phyloP scores from a whole-genome alignment of 495 filamentous ascomycete species.

The Hyaloscypha variabilis region DNA sequence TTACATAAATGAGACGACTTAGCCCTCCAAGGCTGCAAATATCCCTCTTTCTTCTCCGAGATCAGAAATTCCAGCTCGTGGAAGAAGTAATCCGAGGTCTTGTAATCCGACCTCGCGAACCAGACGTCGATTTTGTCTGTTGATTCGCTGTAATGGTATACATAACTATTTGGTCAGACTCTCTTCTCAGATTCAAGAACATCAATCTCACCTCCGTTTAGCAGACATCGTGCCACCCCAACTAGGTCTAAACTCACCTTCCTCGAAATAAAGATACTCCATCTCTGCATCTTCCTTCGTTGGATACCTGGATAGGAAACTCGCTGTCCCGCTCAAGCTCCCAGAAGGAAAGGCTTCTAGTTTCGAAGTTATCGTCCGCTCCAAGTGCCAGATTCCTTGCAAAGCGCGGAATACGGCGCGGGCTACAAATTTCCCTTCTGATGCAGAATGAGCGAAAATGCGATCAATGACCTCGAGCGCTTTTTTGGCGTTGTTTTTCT shows the following conservation, averaged over 20 bases:
- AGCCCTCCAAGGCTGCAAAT: constrained; percentile 51
- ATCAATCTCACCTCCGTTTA: constrained; percentile 45
- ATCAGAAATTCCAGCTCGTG: constrained; percentile 50
- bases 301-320: constrained; percentile 60
- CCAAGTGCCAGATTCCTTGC: constrained; percentile 71
- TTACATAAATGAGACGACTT: constrained; percentile 62
- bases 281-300: constrained; percentile 43
- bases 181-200: background rate
- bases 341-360: constrained; percentile 58
- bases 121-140: constrained; percentile 63
- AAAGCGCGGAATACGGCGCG: constrained; percentile 72
- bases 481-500: constrained; percentile 9
- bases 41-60: background rate
- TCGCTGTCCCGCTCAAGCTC: constrained; percentile 60
- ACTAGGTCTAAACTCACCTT: constrained; percentile 57
- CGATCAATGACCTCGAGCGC: constrained; percentile 19
- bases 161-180: constrained; percentile 34
- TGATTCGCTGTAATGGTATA: constrained; percentile 59
- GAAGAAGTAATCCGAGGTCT: constrained; percentile 66
- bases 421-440: constrained; percentile 47
- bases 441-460: constrained; percentile 16
- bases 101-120: constrained; percentile 63
- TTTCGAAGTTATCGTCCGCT: constrained; percentile 47
- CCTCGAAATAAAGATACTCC: constrained; percentile 71
- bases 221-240: constrained; percentile 49